Evolutionary conservation across 2,329 filamentous ascomycete genomes (phyloP), one percentile per base, ranked within the genome.

Genomic region (Nemania sp.): DNA sequence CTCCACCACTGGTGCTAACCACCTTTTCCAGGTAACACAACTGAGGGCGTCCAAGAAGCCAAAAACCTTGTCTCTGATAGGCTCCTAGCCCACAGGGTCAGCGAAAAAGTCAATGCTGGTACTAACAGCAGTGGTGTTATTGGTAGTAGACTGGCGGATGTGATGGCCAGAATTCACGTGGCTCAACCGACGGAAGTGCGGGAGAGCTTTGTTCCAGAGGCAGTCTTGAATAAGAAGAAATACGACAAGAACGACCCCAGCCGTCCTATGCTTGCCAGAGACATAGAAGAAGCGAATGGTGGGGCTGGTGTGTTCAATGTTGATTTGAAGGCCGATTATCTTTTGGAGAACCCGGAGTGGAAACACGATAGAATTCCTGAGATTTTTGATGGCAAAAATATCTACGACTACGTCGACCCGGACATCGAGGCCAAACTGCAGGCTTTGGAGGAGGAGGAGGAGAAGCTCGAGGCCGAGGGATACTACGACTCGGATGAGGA

Each of bases 321-420:
- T 70, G 92, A 99, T 73, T 84, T 98, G 72, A 90, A 91, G 76
- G 87, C 91, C 73, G 90, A 95, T 73, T 99, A 96, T 76, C 78
- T 92, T 15, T 87, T 98, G 65, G 91, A 90, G 65, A 87, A 97
- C 74, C 86, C 90, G 43, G 92, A 95, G 60, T 98, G 95, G 95
- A 97, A 96, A 77, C 86, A 97, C 75, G 96, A 99, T 80, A 92
- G 90, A 78, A 90, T 98, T 57, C 95, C 95, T 34, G 95, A 99
- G 78, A 83, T 97, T 50, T 90, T 93, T 76, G 88, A 98, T 73
- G 95, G 95, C 77, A 93, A 94, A 84, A 99, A 99, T 76, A 91
- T 99, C 59, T 95, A 94, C 79, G 95, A 99, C 78, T 99, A 91
- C 76, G 87, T 99, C 72, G 95, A 98, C 72, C 93, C 94, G 1